phyloP scores from a whole-genome alignment of 2,329 filamentous ascomycete species.

The Xylaria sp. region DNA sequence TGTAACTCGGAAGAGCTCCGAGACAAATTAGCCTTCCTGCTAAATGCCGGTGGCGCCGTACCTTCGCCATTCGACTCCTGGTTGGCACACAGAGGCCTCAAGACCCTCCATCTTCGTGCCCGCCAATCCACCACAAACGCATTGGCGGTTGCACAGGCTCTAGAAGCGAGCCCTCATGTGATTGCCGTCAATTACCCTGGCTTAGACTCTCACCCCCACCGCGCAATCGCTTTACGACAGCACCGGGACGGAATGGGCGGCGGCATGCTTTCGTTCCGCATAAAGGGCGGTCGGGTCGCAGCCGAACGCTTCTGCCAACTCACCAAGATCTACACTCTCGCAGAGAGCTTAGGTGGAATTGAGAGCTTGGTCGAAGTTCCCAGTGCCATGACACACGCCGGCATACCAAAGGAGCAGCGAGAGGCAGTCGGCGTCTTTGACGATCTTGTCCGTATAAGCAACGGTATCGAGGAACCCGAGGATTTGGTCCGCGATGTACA shows the following conservation, averaged over 20 bases:
- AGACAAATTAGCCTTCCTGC: constrained; percentile 84
- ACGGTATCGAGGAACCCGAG: constrained; percentile 88
- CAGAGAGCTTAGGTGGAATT: constrained; percentile 90
- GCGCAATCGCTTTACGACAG: constrained; percentile 85
- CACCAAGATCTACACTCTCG: constrained; percentile 90
- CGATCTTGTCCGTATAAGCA: constrained; percentile 92
- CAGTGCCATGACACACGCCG: constrained; percentile 95
- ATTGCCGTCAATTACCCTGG: constrained; percentile 96
- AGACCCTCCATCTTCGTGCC: constrained; percentile 93
- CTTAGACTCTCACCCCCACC: constrained; percentile 85
- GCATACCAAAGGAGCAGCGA: constrained; percentile 88
- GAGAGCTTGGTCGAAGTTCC: constrained; percentile 93
- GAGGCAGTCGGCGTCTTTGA: constrained; percentile 95
- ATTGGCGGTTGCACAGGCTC: constrained; percentile 75
- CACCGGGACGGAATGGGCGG: constrained; percentile 95
- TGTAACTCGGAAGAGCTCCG: constrained; percentile 88
- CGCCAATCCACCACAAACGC: constrained; percentile 87
- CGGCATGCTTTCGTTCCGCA: constrained; percentile 97
- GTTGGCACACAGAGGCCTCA: constrained; percentile 96
- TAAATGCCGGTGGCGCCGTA: constrained; percentile 96
- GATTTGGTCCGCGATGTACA: constrained; percentile 86
- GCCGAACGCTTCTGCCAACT: constrained; percentile 92
- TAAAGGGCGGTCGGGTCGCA: constrained; percentile 84
- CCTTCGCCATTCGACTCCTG: constrained; percentile 96
- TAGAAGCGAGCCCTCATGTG: constrained; percentile 84